Conservation (phyloP, 148 eudicot genomes). For the Euryodendron excelsum region DNA sequence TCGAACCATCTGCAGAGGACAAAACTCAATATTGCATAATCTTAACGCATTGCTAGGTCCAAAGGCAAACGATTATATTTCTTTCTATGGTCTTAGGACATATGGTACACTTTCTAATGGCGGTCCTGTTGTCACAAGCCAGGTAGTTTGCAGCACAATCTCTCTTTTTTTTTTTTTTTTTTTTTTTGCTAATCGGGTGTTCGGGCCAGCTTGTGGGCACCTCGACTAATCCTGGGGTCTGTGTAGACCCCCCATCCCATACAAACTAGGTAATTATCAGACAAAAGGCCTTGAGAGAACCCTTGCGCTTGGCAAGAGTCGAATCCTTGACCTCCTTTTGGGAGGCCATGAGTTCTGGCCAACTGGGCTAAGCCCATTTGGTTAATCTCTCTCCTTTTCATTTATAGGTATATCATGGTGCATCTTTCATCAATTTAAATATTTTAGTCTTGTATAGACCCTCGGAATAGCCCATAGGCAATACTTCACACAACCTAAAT, state of each 20-base stretch:
- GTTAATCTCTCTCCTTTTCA: constrained; percentile 3
- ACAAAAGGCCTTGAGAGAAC: too few relatives aligned
- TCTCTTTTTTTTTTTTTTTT: constrained; percentile 7
- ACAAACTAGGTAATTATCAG: too few relatives aligned
- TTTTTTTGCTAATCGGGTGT: too few relatives aligned
- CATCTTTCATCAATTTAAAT: neutral
- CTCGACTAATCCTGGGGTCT: too few relatives aligned
- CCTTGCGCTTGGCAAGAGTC: too few relatives aligned
- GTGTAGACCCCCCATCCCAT: too few relatives aligned
- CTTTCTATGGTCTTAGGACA: constrained; percentile 90
- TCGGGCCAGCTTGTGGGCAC: too few relatives aligned
- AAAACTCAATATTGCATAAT: constrained; percentile 78
- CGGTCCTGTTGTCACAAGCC: constrained; percentile 81
- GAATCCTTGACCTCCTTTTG: too few relatives aligned
- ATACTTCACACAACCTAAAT: neutral
- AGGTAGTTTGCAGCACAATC: constrained; percentile 45
- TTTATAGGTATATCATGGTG: neutral
- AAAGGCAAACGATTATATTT: constrained; percentile 75
- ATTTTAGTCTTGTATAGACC: neutral
- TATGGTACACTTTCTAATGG: constrained; percentile 75
- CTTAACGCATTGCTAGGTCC: constrained; percentile 69
- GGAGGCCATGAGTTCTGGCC: too few relatives aligned
- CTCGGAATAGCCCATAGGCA: neutral
- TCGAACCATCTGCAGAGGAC: constrained; percentile 88
- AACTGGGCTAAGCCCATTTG: too few relatives aligned